Evolutionary conservation across 768 basidiomycete genomes (phyloP).

Genomic region (Phaeolepiota aurea): DNA sequence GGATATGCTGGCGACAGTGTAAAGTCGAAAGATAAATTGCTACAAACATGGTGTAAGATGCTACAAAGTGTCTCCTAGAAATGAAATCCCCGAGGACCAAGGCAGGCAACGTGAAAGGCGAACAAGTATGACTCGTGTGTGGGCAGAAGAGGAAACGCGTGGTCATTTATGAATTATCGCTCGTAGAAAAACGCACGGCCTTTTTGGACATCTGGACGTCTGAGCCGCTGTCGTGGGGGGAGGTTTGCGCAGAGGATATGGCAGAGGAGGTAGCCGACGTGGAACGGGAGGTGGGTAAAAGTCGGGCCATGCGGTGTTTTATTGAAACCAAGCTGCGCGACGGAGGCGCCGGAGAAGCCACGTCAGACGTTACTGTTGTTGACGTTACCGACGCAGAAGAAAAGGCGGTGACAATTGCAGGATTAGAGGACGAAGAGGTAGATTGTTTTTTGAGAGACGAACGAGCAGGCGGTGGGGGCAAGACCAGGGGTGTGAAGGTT

Average conservation of each 20-base stretch:
- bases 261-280: conserved; percentile 26
- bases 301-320: conserved; percentile 43
- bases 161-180: no score
- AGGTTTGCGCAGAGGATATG: conserved; percentile 23
- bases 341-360: conserved; percentile 17
- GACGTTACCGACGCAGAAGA: conserved; percentile 39
- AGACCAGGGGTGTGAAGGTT: conserved; percentile 14
- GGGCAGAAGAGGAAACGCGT: no score
- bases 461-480: conserved; percentile 50
- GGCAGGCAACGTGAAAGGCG: no score
- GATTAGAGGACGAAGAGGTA: conserved; percentile 27
- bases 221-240: conserved; percentile 27
- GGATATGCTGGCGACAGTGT: no score
- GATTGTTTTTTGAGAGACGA: conserved; percentile 58
- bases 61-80: no score
- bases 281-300: conserved; percentile 32
- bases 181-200: conserved; percentile 53
- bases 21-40: no score
- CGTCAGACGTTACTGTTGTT: conserved; percentile 37
- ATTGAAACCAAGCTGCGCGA: conserved; percentile 25
- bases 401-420: conserved; percentile 20
- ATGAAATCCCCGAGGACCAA: no score
- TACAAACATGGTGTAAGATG: background rate
- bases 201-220: conserved; percentile 37
- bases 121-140: no score